Base-by-base conservation (phyloP, 257 asterid genomes). In the Lavandula angustifolia region DNA sequence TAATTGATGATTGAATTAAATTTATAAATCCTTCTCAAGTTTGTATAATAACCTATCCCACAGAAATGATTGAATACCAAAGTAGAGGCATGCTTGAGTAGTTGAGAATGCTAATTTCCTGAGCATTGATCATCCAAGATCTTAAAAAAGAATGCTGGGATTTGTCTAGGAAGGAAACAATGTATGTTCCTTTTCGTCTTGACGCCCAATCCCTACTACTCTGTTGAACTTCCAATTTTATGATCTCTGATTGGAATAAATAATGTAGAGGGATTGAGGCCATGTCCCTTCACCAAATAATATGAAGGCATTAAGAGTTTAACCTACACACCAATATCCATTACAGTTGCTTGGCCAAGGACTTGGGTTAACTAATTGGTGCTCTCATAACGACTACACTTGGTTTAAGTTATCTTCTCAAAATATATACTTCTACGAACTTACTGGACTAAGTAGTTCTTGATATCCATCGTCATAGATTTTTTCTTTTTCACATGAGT, bases 101-200 rank as follows among this genome's bases (percentile, higher is more conserved):
- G 11, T 12, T 22, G 17, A 3, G n/a, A 64, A 18, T 52, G 34
- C 13, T 9, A 13, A 8, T 64, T 17, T 50, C 14, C 4, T 1
- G 42, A 47, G 46, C 41, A 32, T 33, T 61, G 44, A 46, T 43
- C 33, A n/a, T 44, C 35, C 27, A 34, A 48, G 50, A 29, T 49
- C 37, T 51, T n/a, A n/a, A n/a, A n/a, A n/a, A n/a, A n/a, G n/a
- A n/a, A n/a, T n/a, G n/a, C 18, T 13, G 0, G n/a, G 62, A 43
- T 43, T 3, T n/a, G n/a, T n/a, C n/a, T n/a, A n/a, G n/a, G n/a
- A n/a, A n/a, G n/a, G n/a, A 27, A 13, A 11, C 35, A 27, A 40
- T 14, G 35, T 7, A 7, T 4, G n/a, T 64, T 37, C 42, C 35
- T 14, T 14, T n/a, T 11, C 10, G 18, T 18, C 6, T 50, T 49